Conservation (phyloP, 371 early-diverging fungal genomes). For the Mucor mucedo region DNA sequence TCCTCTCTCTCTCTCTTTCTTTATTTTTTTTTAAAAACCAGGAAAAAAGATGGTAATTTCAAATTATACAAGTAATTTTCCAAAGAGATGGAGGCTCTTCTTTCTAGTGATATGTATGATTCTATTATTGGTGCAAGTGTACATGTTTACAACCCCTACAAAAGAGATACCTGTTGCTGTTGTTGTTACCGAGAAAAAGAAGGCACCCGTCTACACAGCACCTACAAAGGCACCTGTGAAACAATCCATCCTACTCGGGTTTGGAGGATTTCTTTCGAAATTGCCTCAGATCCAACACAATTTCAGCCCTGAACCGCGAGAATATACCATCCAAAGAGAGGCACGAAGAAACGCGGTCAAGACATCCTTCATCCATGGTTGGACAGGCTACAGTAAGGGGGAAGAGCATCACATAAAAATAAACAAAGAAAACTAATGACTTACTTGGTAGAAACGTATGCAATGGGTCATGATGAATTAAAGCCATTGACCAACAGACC, state of each 20-base stretch:
- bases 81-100: conserved; percentile 17
- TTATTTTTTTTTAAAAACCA: no score
- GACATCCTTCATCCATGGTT: conserved; percentile 59
- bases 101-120: conserved; percentile 10
- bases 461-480: conserved; percentile 66
- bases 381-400: conserved; percentile 70
- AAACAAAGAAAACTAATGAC: no score
- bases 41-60: conserved; percentile 5
- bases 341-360: conserved; percentile 23
- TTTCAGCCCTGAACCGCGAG: conserved; percentile 25
- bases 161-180: conserved; percentile 5
- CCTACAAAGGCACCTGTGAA: not conserved
- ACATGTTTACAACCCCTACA: not conserved
- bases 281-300: conserved; percentile 30
- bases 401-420: no score
- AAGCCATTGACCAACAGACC: conserved; percentile 46
- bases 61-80: conserved; percentile 8
- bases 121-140: conserved; percentile 6
- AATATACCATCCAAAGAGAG: conserved; percentile 23
- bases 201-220: not conserved
- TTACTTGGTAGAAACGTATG: conserved; percentile 39
- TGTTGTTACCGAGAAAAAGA: not conserved
- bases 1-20: not conserved
- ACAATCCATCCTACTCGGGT: conserved; percentile 21
- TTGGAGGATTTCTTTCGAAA: conserved; percentile 24